Percentiles rank a stretch among this genome's conserved stretches.
Conservation (phyloP, 2,329 filamentous ascomycete species). For the Neofusicoccum cordaticola region DNA sequence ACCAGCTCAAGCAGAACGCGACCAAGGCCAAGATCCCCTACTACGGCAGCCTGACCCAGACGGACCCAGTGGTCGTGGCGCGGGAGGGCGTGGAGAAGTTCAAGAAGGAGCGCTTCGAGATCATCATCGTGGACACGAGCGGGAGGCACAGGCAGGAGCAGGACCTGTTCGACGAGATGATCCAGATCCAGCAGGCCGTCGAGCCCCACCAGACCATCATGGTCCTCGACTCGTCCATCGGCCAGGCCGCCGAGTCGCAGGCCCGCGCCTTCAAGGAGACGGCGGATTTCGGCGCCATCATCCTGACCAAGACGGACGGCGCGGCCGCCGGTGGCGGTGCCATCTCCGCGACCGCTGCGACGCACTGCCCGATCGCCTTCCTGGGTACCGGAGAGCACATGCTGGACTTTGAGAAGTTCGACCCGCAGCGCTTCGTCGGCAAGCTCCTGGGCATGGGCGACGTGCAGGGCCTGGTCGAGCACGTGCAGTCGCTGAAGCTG, state of each 20-base stretch:
- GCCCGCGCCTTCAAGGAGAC: slow-evolving; percentile 96
- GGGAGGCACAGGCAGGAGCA: slow-evolving; percentile 93
- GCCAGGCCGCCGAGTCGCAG: slow-evolving; percentile 91
- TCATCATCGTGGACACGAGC: slow-evolving; percentile 97
- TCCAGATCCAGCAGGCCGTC: slow-evolving; percentile 89
- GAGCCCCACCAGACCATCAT: slow-evolving; percentile 96
- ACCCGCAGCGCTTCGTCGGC: slow-evolving; percentile 86
- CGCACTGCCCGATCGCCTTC: slow-evolving; percentile 94
- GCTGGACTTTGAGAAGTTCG: slow-evolving; percentile 89
- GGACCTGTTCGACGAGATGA: slow-evolving; percentile 95
- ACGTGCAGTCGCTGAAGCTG: slow-evolving; percentile 91
- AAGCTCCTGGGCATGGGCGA: slow-evolving; percentile 97
- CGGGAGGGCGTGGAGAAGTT: slow-evolving; percentile 97
- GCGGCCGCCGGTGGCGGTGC: slow-evolving; percentile 94
- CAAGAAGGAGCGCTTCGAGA: slow-evolving; percentile 96
- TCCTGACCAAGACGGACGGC: slow-evolving; percentile 98
- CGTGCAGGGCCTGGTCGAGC: slow-evolving; percentile 90
- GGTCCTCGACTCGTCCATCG: slow-evolving; percentile 94
- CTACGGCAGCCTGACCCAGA: slow-evolving; percentile 94
- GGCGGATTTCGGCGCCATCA: slow-evolving; percentile 95
- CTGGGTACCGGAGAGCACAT: slow-evolving; percentile 97
- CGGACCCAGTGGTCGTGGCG: slow-evolving; percentile 89
- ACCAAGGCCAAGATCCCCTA: slow-evolving; percentile 99
- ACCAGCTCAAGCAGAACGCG: slow-evolving; percentile 97
- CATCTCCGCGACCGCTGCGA: slow-evolving; percentile 95